Evolutionary conservation across 2,329 filamentous ascomycete genomes (phyloP), one percentile per base, ranked within the genome.

Genomic region (Hypoxylon sp.): DNA sequence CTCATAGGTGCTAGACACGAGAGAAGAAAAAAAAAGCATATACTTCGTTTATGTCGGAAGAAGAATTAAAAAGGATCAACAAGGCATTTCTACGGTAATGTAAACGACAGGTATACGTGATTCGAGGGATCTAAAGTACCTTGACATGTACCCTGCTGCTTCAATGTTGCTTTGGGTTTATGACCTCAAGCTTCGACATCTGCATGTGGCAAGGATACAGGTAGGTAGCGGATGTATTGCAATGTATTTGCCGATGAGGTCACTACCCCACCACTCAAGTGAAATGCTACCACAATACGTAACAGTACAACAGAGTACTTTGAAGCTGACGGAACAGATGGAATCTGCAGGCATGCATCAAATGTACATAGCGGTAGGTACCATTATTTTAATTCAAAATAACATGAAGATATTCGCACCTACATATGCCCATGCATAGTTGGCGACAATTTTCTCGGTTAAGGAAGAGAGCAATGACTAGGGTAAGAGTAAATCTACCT

Each of bases 201-300:
- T 31, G 6, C 29, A 8, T 31, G 29, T 22, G 19, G 19, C 19
- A 31, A 31, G 26, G 31, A 24, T 44, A 57, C 13, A 29, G 14
- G 17, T 47, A 14, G 22, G 5, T 46, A 17, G 19, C 10, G 22
- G 14, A 50, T 50, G 31, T 39, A 50, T 39, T 14, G n/a, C 5
- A 35, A 52, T 44, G 57, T 63, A 51, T 53, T 42, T 47, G 44
- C 39, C 47, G 24, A 47, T 66, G 59, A 69, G 55, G 67, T 61
- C 63, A 67, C 54, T 63, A 54, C 63, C 67, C 67, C 53, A 44
- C 55, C 53, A n/a, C 26, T 14, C 44, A 29, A 29, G 17, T 22
- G 13, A 53, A 47, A 56, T 24, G 52, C 37, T 9, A 50, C 22
- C 42, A 56, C 19, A 47, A 53, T 58, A 61, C 57, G 57, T 61